Evolutionary conservation across 257 asterid genomes (phyloP).

Genomic region (Scutellaria minor): DNA sequence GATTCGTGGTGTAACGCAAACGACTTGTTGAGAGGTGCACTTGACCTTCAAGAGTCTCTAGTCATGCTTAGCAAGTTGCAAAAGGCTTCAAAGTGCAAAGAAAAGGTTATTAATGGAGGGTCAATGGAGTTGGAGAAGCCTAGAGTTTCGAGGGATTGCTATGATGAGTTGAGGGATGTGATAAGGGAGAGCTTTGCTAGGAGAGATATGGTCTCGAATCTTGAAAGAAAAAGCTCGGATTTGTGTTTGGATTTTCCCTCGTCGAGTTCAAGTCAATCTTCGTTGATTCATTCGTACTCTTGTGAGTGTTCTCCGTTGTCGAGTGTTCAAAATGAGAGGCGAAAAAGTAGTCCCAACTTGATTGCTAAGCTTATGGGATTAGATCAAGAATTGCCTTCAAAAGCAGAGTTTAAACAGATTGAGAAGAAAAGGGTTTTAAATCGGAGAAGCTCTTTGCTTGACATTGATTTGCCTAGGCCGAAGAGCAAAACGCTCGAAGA

Average conservation of each 20-base stretch:
- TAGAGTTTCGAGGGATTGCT: slow-evolving; percentile 58
- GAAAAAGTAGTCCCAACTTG: slow-evolving; percentile 52
- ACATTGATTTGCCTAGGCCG: slow-evolving; percentile 60
- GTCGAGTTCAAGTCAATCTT: slow-evolving; percentile 62
- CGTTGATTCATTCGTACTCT: slow-evolving; percentile 38
- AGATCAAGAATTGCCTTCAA: slow-evolving; percentile 48
- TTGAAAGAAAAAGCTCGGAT: not conserved
- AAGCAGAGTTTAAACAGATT: slow-evolving; percentile 16
- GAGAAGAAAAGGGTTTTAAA: slow-evolving; percentile 40
- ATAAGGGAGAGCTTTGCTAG: slow-evolving; percentile 67
- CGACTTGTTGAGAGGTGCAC: slow-evolving; percentile 70
- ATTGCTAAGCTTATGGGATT: slow-evolving; percentile 87
- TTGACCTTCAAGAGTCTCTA: slow-evolving; percentile 66
- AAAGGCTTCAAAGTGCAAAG: slow-evolving; percentile 55
- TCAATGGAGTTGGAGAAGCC: not conserved
- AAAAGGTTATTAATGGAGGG: slow-evolving; percentile 33
- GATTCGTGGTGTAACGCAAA: slow-evolving; percentile 55
- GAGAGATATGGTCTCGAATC: slow-evolving; percentile 56
- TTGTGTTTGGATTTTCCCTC: slow-evolving; percentile 47
- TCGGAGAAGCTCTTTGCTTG: slow-evolving; percentile 45
- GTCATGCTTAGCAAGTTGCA: slow-evolving; percentile 64
- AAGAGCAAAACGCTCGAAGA: slow-evolving; percentile 55
- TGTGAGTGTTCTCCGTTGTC: no score
- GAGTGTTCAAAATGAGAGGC: slow-evolving; percentile 40
- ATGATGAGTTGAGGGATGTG: slow-evolving; percentile 75